A percentile compares a stretch with the other conserved stretches of the same genome.
Conservation (phyloP, 2,329 filamentous ascomycete genomes). For the Pseudocercospora musae region DNA sequence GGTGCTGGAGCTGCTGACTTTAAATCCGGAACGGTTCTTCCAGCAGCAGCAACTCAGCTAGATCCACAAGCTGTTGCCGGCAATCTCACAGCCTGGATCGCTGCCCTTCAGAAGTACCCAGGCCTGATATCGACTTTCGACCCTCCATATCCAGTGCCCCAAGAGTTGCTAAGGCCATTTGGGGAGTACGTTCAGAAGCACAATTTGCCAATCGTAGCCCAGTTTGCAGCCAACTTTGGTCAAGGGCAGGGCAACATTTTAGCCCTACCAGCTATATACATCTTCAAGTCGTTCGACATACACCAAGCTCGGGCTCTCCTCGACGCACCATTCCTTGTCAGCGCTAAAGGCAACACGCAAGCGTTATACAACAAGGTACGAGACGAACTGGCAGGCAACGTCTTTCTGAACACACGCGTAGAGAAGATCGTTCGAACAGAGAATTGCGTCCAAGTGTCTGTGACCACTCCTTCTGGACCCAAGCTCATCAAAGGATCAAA, state of each 20-base stretch:
- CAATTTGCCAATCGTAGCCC: conserved; percentile 42
- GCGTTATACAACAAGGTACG: conserved; percentile 22
- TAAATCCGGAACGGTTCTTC: conserved; percentile 23
- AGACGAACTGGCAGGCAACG: conserved; percentile 25
- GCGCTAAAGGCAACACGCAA: conserved; percentile 3
- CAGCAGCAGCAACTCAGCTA: neutral
- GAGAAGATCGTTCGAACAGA: conserved; percentile 13
- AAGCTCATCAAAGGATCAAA: conserved; percentile 40
- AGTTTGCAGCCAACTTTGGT: conserved; percentile 41
- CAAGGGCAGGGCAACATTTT: conserved; percentile 48
- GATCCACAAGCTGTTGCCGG: neutral
- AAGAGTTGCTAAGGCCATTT: conserved; percentile 49
- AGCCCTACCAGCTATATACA: conserved; percentile 44
- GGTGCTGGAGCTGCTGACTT: conserved; percentile 33
- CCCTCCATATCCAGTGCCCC: conserved; percentile 43
- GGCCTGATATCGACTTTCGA: conserved; percentile 42
- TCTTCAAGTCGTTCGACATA: conserved; percentile 39
- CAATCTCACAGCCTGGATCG: conserved; percentile 25
- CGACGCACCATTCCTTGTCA: neutral
- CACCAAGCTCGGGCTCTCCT: neutral
- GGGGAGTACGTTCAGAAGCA: conserved; percentile 50
- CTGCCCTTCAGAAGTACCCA: conserved; percentile 26
- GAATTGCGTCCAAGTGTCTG: conserved; percentile 28
- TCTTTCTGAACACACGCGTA: conserved; percentile 26
- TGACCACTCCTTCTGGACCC: conserved; percentile 32